Conservation (phyloP, 2,329 filamentous ascomycete species). For the Arthrobotrys iridis region DNA sequence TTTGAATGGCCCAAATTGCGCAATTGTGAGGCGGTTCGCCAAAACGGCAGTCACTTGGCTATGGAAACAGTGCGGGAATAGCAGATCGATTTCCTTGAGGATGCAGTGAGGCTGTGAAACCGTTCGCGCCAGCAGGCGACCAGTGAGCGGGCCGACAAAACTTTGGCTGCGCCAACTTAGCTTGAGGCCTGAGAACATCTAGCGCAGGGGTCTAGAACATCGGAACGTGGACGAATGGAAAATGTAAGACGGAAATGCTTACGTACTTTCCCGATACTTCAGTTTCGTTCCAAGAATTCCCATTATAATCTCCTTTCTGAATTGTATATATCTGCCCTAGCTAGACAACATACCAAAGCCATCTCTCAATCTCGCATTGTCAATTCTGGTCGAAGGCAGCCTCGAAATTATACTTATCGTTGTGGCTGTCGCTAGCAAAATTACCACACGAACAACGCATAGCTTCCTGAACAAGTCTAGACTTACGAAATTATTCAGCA, state of each 20-base stretch:
- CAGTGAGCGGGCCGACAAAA: constrained; percentile 12
- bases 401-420: constrained; percentile 14
- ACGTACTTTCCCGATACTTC: constrained; percentile 9
- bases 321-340: not conserved
- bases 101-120: constrained; percentile 17
- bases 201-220: not conserved
- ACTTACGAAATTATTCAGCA: constrained; percentile 1
- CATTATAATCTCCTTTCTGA: not conserved
- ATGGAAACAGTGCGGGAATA: constrained; percentile 11
- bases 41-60: constrained; percentile 16
- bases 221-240: constrained; percentile 16
- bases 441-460: constrained; percentile 50
- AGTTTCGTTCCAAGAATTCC: not conserved
- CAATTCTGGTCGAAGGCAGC: not conserved
- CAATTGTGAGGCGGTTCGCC: not conserved
- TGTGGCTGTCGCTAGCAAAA: constrained; percentile 15
- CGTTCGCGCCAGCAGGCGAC: constrained; percentile 18
- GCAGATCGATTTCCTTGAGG: constrained; percentile 8
- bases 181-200: constrained; percentile 9
- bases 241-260: constrained; percentile 7
- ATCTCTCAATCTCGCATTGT: not conserved
- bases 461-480: constrained; percentile 24
- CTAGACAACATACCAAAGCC: not conserved
- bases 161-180: constrained; percentile 13
- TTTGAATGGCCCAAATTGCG: not conserved